These are phyloP conservation scores for Amanita polypyramis DNA, from an alignment of 768 basidiomycete species.

Conservation along the genomic window DNA sequence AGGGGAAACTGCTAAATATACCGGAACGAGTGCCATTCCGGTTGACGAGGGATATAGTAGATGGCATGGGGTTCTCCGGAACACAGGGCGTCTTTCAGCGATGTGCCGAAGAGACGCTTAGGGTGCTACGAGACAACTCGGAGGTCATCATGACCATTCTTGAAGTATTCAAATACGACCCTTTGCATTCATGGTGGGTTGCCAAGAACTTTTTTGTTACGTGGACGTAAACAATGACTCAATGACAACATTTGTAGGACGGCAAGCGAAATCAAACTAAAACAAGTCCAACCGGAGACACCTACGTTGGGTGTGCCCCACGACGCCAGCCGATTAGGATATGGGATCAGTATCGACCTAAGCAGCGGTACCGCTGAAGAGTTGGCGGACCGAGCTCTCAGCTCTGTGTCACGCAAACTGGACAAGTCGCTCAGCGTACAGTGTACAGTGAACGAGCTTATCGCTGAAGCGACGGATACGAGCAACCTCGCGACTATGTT, in stretches of 20 bases:
- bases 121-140: slow-evolving; percentile 78
- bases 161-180: slow-evolving; percentile 96
- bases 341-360: slow-evolving; percentile 51
- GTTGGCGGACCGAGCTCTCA: slow-evolving; percentile 83
- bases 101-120: slow-evolving; percentile 89
- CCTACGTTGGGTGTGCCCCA: slow-evolving; percentile 17
- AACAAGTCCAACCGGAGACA: slow-evolving; percentile 43
- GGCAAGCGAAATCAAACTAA: slow-evolving; percentile 65
- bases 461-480: slow-evolving; percentile 77
- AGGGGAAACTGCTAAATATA: slow-evolving; percentile 73
- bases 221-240: slow-evolving; percentile 14
- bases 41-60: slow-evolving; percentile 87
- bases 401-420: slow-evolving; percentile 71
- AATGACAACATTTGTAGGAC: slow-evolving; percentile 38
- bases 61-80: slow-evolving; percentile 86
- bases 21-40: slow-evolving; percentile 94
- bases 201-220: too few relatives aligned
- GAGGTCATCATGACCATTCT: slow-evolving; percentile 89
- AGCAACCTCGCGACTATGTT: slow-evolving; percentile 74
- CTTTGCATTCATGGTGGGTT: slow-evolving; percentile 77
- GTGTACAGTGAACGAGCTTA: slow-evolving; percentile 87
- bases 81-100: slow-evolving; percentile 92
- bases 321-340: slow-evolving; percentile 16
- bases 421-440: slow-evolving; percentile 81
- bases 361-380: slow-evolving; percentile 64